A percentile compares a stretch with the other conserved stretches of the same genome.
phyloP scores from a whole-genome alignment of 257 asterid genomes.

The Scutellaria galericulata region DNA sequence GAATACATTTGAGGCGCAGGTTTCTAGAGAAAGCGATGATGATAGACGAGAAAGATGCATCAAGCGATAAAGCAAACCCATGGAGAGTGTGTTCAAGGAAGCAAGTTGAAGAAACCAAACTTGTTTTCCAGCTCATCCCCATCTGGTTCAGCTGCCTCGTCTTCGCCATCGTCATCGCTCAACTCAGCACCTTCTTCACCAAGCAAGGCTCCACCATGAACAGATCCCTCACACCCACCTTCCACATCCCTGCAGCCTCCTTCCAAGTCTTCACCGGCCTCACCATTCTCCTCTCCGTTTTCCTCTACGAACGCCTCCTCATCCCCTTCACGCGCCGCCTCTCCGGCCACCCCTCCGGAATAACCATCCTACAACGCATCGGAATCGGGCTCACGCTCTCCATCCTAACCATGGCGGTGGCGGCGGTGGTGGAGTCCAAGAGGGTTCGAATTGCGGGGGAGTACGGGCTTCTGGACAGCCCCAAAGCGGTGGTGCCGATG shows the following conservation, averaged over 20 bases:
- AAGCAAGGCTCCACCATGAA: slow-evolving; percentile 61
- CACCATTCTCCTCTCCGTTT: slow-evolving; percentile 49
- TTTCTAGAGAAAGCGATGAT: slow-evolving; percentile 56
- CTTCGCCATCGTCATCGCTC: slow-evolving; percentile 57
- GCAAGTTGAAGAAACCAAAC: slow-evolving; percentile 70
- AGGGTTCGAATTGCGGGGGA: slow-evolving; percentile 40
- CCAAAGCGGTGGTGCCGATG: slow-evolving; percentile 48
- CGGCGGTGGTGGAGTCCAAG: slow-evolving; percentile 49
- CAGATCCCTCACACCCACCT: slow-evolving; percentile 38
- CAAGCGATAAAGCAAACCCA: slow-evolving; percentile 47
- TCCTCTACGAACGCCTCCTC: slow-evolving; percentile 47
- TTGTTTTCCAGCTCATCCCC: slow-evolving; percentile 60
- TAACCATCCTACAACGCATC: slow-evolving; percentile 62
- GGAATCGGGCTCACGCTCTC: slow-evolving; percentile 53
- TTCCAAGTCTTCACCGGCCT: slow-evolving; percentile 62
- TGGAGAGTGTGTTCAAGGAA: slow-evolving; percentile 57
- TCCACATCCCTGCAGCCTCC: slow-evolving; percentile 59
- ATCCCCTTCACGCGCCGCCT: slow-evolving; percentile 48
- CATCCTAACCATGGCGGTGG: slow-evolving; percentile 46
- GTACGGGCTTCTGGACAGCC: slow-evolving; percentile 42
- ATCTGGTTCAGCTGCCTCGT: slow-evolving; percentile 59
- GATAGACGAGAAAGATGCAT: slow-evolving; percentile 44
- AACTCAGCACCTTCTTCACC: slow-evolving; percentile 60
- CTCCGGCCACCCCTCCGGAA: slow-evolving; percentile 58
- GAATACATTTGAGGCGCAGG: too few species aligned